phyloP scores from a whole-genome alignment of 495 filamentous ascomycete genomes.

The Lophiostoma macrostomum region DNA sequence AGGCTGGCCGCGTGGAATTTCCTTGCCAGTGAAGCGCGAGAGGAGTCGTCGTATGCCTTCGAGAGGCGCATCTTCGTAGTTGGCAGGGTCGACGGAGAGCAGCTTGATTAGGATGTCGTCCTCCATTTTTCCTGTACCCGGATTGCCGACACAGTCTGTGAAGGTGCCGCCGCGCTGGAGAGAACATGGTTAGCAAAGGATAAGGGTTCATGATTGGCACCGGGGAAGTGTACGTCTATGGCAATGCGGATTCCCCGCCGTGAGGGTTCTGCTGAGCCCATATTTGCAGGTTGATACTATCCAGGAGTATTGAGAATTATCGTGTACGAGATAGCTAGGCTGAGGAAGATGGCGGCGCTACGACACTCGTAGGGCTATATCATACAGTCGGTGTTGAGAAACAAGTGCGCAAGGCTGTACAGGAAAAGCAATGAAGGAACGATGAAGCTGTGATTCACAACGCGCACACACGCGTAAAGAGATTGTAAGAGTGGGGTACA shows the following conservation, averaged over 20 bases:
- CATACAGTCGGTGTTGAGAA: too few relatives aligned
- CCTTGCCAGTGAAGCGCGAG: slow-evolving; percentile 69
- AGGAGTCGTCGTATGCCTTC: slow-evolving; percentile 86
- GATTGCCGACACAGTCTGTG: slow-evolving; percentile 56
- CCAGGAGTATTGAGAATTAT: too few relatives aligned
- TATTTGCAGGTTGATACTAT: not conserved
- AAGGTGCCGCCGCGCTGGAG: slow-evolving; percentile 65
- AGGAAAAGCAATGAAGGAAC: too few relatives aligned
- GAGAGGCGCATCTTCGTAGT: slow-evolving; percentile 52
- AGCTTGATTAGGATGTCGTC: slow-evolving; percentile 52
- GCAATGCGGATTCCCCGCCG: slow-evolving; percentile 42
- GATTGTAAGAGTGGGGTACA: too few relatives aligned
- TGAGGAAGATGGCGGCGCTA: too few relatives aligned
- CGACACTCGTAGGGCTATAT: too few relatives aligned
- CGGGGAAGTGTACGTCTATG: slow-evolving; percentile 35
- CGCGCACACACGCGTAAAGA: too few relatives aligned
- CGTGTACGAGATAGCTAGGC: too few relatives aligned
- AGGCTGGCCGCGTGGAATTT: slow-evolving; percentile 76
- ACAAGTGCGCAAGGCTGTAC: too few relatives aligned
- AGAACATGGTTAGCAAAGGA: too few relatives aligned
- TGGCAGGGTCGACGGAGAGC: slow-evolving; percentile 49
- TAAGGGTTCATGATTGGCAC: not conserved
- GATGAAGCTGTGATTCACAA: too few relatives aligned
- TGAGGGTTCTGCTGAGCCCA: slow-evolving; percentile 9
- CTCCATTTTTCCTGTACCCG: slow-evolving; percentile 51